Evolutionary conservation across 176 grass and related monocot genomes (phyloP).

Genomic region (Raddia guianensis): DNA sequence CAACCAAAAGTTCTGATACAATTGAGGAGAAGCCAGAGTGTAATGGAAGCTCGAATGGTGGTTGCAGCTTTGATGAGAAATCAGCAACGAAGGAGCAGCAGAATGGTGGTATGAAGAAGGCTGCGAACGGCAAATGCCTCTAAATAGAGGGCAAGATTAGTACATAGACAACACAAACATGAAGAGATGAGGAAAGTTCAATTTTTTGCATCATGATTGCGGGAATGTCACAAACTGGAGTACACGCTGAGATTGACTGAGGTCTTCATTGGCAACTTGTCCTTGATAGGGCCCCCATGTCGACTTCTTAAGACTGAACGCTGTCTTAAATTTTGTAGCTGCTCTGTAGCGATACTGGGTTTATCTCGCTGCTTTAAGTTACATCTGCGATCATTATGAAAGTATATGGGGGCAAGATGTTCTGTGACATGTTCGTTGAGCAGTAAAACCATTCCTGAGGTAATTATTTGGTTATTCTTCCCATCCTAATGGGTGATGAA

Average conservation of each 20-base stretch:
- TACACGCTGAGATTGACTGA: slow-evolving; percentile 12
- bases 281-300: slow-evolving; percentile 23
- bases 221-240: slow-evolving; percentile 8
- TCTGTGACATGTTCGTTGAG: background rate
- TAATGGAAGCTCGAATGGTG: slow-evolving; percentile 48
- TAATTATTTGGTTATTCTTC: background rate
- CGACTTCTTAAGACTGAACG: slow-evolving; percentile 27
- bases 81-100: slow-evolving; percentile 33
- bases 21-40: slow-evolving; percentile 40
- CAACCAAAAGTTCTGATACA: slow-evolving; percentile 25
- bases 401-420: background rate
- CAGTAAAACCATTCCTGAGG: slow-evolving; percentile 14
- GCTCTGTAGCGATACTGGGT: slow-evolving; percentile 45
- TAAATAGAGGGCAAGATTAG: slow-evolving; percentile 43
- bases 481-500: background rate
- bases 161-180: slow-evolving; percentile 47
- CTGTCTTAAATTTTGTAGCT: slow-evolving; percentile 57
- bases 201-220: slow-evolving; percentile 27
- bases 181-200: slow-evolving; percentile 28
- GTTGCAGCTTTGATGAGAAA: slow-evolving; percentile 22
- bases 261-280: slow-evolving; percentile 15
- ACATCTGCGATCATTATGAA: slow-evolving; percentile 14
- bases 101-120: slow-evolving; percentile 43
- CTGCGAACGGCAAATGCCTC: slow-evolving; percentile 36
- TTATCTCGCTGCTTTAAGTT: slow-evolving; percentile 39